A percentile compares a stretch with the other conserved stretches of the same genome.
Conservation (phyloP, 2,329 filamentous ascomycete species). For the Fusarium graminum region DNA sequence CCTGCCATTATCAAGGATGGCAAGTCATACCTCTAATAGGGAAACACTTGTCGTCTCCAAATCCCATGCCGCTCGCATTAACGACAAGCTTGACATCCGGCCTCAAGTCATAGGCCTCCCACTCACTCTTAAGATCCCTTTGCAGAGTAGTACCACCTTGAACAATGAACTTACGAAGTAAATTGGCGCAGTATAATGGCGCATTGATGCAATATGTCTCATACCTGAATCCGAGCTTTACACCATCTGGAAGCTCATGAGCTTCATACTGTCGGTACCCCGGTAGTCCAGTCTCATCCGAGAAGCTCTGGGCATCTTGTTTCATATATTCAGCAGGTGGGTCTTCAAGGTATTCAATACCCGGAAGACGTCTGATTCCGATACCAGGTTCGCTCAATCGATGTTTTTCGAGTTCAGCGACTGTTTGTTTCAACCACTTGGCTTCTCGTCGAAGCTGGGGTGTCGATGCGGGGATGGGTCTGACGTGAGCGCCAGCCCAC, state of each 20-base stretch:
- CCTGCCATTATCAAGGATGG: fast-evolving
- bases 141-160: constrained; percentile 50
- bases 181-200: constrained; percentile 63
- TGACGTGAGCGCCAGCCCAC: constrained; percentile 69
- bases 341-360: constrained; percentile 65
- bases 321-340: constrained; percentile 56
- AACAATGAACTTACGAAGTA: constrained; percentile 52
- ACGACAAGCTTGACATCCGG: constrained; percentile 47
- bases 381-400: constrained; percentile 49
- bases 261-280: constrained; percentile 49
- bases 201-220: constrained; percentile 68
- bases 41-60: constrained; percentile 52
- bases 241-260: constrained; percentile 58
- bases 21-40: constrained; percentile 50
- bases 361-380: constrained; percentile 63
- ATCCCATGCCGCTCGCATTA: constrained; percentile 54
- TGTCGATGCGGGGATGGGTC: constrained; percentile 60
- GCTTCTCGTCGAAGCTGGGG: constrained; percentile 53
- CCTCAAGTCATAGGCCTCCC: constrained; percentile 50
- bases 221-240: constrained; percentile 64
- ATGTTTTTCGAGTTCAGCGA: constrained; percentile 46
- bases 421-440: constrained; percentile 50
- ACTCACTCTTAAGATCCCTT: constrained; percentile 49
- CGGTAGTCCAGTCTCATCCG: constrained; percentile 47
- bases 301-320: constrained; percentile 48